Conservation (phyloP, 345 rosid genomes). For the Gynandropsis gynandra region DNA sequence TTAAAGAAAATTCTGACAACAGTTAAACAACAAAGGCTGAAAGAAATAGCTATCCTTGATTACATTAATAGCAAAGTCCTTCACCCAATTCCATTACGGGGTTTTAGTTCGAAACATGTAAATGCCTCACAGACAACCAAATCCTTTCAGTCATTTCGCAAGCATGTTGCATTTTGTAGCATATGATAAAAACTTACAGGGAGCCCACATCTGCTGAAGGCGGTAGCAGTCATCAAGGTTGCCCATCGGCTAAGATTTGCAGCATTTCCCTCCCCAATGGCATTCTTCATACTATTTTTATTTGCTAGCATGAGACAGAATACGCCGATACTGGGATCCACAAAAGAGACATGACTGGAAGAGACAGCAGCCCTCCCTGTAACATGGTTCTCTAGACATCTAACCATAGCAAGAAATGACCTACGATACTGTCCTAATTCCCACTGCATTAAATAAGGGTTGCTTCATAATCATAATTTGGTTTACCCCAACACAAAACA, state of each 20-base stretch:
- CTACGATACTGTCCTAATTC: slow-evolving; percentile 57
- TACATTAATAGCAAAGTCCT: neutral
- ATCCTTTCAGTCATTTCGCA: slow-evolving; percentile 13
- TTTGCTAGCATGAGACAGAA: slow-evolving; percentile 53
- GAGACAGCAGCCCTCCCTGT: slow-evolving; percentile 36
- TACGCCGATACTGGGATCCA: slow-evolving; percentile 72
- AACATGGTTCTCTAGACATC: slow-evolving; percentile 33
- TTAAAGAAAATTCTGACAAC: neutral
- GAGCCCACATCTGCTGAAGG: slow-evolving; percentile 78
- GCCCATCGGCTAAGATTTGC: slow-evolving; percentile 74
- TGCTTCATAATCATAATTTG: slow-evolving; percentile 18
- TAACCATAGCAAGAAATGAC: slow-evolving; percentile 66
- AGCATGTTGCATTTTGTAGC: slow-evolving; percentile 13
- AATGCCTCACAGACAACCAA: neutral
- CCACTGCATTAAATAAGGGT: slow-evolving; percentile 61
- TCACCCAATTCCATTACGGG: slow-evolving; percentile 5
- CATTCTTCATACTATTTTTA: slow-evolving; percentile 53
- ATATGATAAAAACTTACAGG: slow-evolving; percentile 53
- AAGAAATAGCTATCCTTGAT: neutral
- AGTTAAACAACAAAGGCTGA: too few species aligned
- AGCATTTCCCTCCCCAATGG: slow-evolving; percentile 63
- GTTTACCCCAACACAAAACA: slow-evolving; percentile 1
- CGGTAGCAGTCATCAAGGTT: slow-evolving; percentile 57
- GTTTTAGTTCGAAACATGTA: slow-evolving; percentile 8
- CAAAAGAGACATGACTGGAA: slow-evolving; percentile 54